phyloP scores from a whole-genome alignment of 768 basidiomycete species.

The Russula foetens region DNA sequence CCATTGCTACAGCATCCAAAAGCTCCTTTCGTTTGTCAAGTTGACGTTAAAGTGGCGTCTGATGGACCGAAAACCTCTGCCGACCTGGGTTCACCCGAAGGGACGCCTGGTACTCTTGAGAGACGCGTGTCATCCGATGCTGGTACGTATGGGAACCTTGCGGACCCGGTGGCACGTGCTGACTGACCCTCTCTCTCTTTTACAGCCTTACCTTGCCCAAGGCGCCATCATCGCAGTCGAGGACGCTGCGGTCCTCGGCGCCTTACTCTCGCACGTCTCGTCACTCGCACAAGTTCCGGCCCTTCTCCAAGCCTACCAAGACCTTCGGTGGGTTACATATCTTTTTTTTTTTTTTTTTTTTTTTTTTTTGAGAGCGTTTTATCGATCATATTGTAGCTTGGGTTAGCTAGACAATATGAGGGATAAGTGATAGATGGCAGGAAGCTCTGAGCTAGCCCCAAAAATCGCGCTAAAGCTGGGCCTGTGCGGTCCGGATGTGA shows the following conservation, averaged over 20 bases:
- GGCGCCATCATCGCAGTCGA: slow-evolving; percentile 42
- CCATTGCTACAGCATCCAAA: slow-evolving; percentile 25
- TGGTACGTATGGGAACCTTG: slow-evolving; percentile 21
- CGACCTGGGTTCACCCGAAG: slow-evolving; percentile 32
- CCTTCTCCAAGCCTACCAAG: slow-evolving; percentile 45
- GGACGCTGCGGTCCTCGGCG: slow-evolving; percentile 40
- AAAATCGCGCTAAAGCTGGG: too few species aligned
- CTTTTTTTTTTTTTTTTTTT: too few species aligned
- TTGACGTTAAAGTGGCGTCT: slow-evolving; percentile 37
- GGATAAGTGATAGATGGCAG: too few species aligned
- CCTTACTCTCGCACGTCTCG: slow-evolving; percentile 42
- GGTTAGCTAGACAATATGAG: too few species aligned
- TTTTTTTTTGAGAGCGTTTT: too few species aligned
- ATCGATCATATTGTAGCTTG: too few species aligned
- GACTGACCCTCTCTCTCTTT: too few species aligned
- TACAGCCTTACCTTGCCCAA: slow-evolving; percentile 35
- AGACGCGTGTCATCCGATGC: slow-evolving; percentile 38
- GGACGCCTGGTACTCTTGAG: slow-evolving; percentile 33
- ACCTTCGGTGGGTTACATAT: slow-evolving; percentile 36
- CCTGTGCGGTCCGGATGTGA: too few species aligned
- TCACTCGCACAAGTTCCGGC: slow-evolving; percentile 34
- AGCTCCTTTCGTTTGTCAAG: slow-evolving; percentile 30
- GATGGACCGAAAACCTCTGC: slow-evolving; percentile 34
- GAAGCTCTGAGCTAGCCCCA: too few species aligned
- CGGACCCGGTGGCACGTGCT: too few species aligned